Evolutionary conservation across 2,329 filamentous ascomycete genomes (phyloP).

Genomic region (Onygenales sp.): DNA sequence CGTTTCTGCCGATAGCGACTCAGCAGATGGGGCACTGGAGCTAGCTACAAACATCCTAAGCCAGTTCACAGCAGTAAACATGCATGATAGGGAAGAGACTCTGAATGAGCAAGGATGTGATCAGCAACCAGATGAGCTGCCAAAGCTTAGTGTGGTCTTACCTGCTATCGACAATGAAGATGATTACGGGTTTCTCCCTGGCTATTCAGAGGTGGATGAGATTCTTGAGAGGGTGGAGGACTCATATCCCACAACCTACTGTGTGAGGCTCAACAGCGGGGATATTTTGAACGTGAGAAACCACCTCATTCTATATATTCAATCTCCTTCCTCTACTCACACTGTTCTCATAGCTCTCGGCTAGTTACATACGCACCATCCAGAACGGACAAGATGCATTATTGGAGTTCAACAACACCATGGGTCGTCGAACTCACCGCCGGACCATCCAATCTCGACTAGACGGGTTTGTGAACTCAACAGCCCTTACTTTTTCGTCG

Average conservation of each 20-base stretch:
- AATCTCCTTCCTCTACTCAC: background rate
- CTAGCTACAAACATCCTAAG: conserved; percentile 9
- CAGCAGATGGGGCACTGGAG: background rate
- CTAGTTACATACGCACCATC: background rate
- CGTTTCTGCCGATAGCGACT: background rate
- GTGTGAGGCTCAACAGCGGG: conserved; percentile 7
- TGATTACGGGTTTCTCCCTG: conserved; percentile 10
- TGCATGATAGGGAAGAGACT: background rate
- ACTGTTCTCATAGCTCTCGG: background rate
- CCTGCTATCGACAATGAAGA: conserved; percentile 14
- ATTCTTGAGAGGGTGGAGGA: conserved; percentile 6
- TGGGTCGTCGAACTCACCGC: background rate
- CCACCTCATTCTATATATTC: background rate
- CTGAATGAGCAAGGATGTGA: background rate
- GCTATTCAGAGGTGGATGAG: conserved; percentile 8
- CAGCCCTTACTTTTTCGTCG: conserved; percentile 9
- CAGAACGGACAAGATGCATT: background rate
- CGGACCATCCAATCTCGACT: background rate
- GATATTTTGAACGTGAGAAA: conserved; percentile 8
- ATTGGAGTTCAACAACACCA: background rate
- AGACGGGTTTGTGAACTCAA: conserved; percentile 10
- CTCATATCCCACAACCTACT: conserved; percentile 3
- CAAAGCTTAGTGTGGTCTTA: conserved; percentile 1
- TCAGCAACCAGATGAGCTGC: background rate
- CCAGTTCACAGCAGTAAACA: conserved; percentile 8